Percentiles rank a stretch among this genome's conserved stretches.
phyloP scores from a whole-genome alignment of 2,329 filamentous ascomycete genomes.

The Coniochaeta sp. region DNA sequence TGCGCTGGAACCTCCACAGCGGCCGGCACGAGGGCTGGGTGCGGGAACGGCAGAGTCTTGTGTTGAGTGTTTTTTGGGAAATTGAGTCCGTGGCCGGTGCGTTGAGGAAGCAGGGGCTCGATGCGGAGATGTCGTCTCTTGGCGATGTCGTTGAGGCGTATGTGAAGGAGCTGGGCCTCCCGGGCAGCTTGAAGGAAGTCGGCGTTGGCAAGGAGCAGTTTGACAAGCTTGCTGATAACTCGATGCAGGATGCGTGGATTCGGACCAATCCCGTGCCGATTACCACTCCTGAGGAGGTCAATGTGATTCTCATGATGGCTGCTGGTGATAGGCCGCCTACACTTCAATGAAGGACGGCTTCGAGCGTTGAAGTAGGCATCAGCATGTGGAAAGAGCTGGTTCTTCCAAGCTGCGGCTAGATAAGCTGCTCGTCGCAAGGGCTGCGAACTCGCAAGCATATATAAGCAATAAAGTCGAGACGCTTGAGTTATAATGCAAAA shows the following conservation, averaged over 20 bases:
- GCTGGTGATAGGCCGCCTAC: not conserved
- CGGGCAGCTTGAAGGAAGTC: conserved; percentile 43
- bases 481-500: too few relatives aligned
- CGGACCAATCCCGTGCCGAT: conserved; percentile 42
- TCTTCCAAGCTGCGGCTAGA: not conserved
- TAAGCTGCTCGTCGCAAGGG: not conserved
- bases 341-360: not conserved
- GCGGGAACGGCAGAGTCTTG: conserved; percentile 29
- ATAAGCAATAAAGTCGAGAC: too few relatives aligned
- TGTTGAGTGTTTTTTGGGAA: conserved; percentile 30
- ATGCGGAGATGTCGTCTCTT: conserved; percentile 28
- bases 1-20: conserved; percentile 42
- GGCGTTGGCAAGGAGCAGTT: conserved; percentile 39
- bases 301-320: conserved; percentile 40
- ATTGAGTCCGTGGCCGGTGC: conserved; percentile 24
- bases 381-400: not conserved
- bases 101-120: conserved; percentile 9
- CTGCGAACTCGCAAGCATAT: not conserved
- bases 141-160: conserved; percentile 44
- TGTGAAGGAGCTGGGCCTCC: conserved; percentile 44
- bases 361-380: not conserved
- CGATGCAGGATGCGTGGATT: conserved; percentile 41
- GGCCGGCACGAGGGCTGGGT: conserved; percentile 18
- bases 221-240: conserved; percentile 37
- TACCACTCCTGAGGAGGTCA: conserved; percentile 35